Base-by-base conservation (phyloP, 257 asterid species). In the Fraxinus cuspidata region DNA sequence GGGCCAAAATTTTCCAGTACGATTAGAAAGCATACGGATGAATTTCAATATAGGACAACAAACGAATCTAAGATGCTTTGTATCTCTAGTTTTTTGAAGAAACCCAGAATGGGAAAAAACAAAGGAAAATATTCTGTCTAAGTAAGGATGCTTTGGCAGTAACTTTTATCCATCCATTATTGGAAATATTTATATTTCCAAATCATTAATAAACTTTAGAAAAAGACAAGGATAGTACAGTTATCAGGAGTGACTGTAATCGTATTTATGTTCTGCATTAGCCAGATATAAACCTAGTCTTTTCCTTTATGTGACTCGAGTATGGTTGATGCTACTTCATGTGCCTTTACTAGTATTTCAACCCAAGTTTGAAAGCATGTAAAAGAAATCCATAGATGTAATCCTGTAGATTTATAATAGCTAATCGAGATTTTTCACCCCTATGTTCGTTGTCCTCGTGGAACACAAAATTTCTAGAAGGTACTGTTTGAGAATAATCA, bases 11-110 rank as follows among this genome's bases (percentile, higher is more conserved):
- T 27, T 63, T 10, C 32, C 7, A 63, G 6, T 63, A 63, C 2
- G 27, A 60, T 60, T 23, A 25, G 7, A 12, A 25, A 1, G 16
- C 18, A 23, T 23, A 25, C 34, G 1, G 35, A 47, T 35, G 44
- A 66, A n/a, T 66, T 21, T 70, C 63, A 70, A 74, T n/a, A 40
- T 21, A 8, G 56, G 51, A 31, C 53, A 74, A 38, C 75, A 67
- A 47, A 69, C 25, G 4, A 72, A 18, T 40, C 38, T 37, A 28
- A 38, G 38, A 34, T 19, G 40, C 18, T 77, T 37, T 56, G 38
- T 10, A 75, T 70, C 67, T 74, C 29, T 29, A 27, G 34, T 31
- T 44, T 53, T 12, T 58, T 37, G 35, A 44, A 34, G 53, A 38
- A 42, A 40, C n/a, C 40, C 32, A 34, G 21, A 31, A 42, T 76